A percentile compares a stretch with the other conserved stretches of the same genome.
phyloP scores from a whole-genome alignment of 1,284 basidiomycete genomes.

The Lignosus rhinocerotis region DNA sequence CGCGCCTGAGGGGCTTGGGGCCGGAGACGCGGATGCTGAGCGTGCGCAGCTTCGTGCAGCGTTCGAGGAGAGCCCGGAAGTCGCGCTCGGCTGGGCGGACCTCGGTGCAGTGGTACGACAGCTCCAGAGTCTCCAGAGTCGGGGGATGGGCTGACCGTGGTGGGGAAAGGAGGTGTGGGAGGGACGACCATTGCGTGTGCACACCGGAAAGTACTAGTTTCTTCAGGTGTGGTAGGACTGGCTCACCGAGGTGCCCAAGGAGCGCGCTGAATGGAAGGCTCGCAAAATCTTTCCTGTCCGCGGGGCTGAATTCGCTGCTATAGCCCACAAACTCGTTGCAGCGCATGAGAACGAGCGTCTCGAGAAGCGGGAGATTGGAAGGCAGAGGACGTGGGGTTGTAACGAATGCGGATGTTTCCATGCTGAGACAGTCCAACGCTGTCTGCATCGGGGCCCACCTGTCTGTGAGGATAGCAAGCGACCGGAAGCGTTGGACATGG shows the following conservation, averaged over 20 bases:
- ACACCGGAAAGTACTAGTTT: conserved; percentile 27
- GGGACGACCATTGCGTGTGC: conserved; percentile 24
- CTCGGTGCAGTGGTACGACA: conserved; percentile 25
- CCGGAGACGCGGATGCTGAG: conserved; percentile 22
- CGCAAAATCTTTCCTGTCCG: conserved; percentile 36
- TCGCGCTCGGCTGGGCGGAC: conserved; percentile 22
- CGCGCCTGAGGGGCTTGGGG: conserved; percentile 5
- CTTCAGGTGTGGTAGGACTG: conserved; percentile 20
- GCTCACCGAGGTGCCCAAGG: conserved; percentile 1
- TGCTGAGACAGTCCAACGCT: conserved; percentile 44
- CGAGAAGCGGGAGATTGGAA: conserved; percentile 36
- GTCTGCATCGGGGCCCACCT: conserved; percentile 51
- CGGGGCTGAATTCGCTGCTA: conserved; percentile 43
- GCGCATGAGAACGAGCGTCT: conserved; percentile 52
- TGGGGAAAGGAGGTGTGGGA: conserved; percentile 17
- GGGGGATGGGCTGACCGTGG: background rate
- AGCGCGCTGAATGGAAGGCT: conserved; percentile 36
- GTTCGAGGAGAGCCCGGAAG: conserved; percentile 13
- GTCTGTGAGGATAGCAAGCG: conserved; percentile 52
- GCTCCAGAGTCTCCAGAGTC: conserved; percentile 18
- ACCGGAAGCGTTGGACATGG: conserved; percentile 50
- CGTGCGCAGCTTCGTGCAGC: conserved; percentile 13
- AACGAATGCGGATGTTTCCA: conserved; percentile 8
- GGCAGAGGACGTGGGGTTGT: conserved; percentile 9
- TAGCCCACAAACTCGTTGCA: conserved; percentile 56